Base-by-base conservation (phyloP, 345 rosid species). In the Heritiera littoralis region DNA sequence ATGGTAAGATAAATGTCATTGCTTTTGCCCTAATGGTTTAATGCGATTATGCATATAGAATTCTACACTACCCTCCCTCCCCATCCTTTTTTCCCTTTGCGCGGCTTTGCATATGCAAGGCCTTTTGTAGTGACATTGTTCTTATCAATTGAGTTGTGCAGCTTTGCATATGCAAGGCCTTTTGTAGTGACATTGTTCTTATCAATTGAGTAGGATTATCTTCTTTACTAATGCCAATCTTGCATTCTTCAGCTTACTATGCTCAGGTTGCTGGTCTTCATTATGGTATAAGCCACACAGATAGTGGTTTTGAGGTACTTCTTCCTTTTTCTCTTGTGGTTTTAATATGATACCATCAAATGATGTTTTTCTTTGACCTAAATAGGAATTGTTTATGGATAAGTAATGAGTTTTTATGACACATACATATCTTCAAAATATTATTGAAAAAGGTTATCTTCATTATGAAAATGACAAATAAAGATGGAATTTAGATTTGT, bases 191-290 rank as follows among this genome's bases (percentile, higher is more conserved):
- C 28, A 23, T 23, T 23, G 28, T 23, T 23, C 28, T 23, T 23
- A 23, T 23, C 28, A 23, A 23, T 23, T 71, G 11, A 74, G 59
- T 23, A 55, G 28, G 60, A 46, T 35, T 74, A 41, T 68, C 58
- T 83, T 72, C 63, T 79, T 69, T 17, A 43, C 60, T 54, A 12
- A 43, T 11, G n/a, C 45, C 75, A 28, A 9, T 76, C 65, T 80
- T 81, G 43, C 60, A 49, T 83, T 78, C 85, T 87, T 68, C 90
- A 95, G 98, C 98, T 78, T 95, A 93, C 84, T 90, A 92, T 86
- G 99, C 98, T 28, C 86, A 88, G 82, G 95, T 92, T 86, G 99
- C 99, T 86, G 98, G 97, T 73, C 91, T 95, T 77, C 67, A 84
- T 83, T 95, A 93, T 76, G 71, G 77, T 75, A 87, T 95, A 79